Evolutionary conservation across 371 early-diverging fungal species (phyloP), one percentile per base, ranked within the genome.

Genomic region (Lichtheimia ornata): DNA sequence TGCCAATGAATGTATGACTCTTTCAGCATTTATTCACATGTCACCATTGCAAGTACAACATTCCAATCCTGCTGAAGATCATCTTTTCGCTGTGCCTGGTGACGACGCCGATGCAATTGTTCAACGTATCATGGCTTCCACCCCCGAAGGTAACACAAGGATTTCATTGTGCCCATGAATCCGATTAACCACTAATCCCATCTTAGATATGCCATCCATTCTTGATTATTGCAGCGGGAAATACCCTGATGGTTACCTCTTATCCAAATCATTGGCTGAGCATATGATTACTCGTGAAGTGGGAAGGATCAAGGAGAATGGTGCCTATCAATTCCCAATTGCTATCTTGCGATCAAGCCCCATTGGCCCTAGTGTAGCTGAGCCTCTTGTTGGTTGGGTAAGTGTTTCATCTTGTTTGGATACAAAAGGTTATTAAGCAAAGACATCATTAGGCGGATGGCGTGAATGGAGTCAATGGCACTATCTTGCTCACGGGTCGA

Each of bases 361-460:
- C 45, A 76, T 87, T 27, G 82, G 84, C 13, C 82, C 84, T 2
- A 77, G 83, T 56, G 64, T 73, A 7, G 58, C 43, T 6, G 84
- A 85, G 47, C 88, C 88, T 13, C 67, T 87, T 7, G 74, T 81
- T n/a, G 88, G 84, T 25, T 87, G 88, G 88, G 86, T 86, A 72
- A 62, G 58, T 60, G 12, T 40, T 27, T 58, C 44, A 14, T 24
- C 4, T 35, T 11, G 11, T 35, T 35, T 35, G 27, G 15, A 49
- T 25, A 42, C 9, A 50, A 53, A 43, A 42, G 6, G 30, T 27
- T 14, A 50, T 2, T 24, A 22, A 43, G 12, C 12, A 22, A 6
- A 6, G 5, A 47, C 24, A 47, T 28, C 22, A 15, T 13, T 60
- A 79, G 79, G 78, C 78, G 13, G 87, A 87, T 61, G 84, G 85